Percentiles rank a stretch among this genome's conserved stretches.
Evolutionary conservation across 2,329 filamentous ascomycete genomes (phyloP).

Genomic region (Aspergillus versicolor): DNA sequence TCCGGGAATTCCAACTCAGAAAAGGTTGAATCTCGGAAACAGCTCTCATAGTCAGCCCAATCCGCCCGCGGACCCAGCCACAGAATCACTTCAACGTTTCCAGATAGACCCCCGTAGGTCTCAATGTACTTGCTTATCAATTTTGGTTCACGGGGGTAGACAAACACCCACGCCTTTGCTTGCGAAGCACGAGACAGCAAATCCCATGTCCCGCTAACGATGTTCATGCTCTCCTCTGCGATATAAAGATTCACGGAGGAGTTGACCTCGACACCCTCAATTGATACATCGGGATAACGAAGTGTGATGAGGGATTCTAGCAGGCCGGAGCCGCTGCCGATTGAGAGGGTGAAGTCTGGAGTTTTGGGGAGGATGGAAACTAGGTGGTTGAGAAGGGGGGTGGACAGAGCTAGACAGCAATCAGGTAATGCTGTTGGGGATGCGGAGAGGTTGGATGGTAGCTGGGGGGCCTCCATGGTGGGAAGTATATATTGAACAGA

Average conservation of each 20-base stretch:
- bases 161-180: constrained; percentile 52
- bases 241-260: constrained; percentile 48
- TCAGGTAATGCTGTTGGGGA: constrained; percentile 24
- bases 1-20: constrained; percentile 16
- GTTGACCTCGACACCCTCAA: constrained; percentile 52
- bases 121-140: constrained; percentile 48
- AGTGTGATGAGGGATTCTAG: constrained; percentile 47
- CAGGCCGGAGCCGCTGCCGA: constrained; percentile 54
- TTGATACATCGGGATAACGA: constrained; percentile 22
- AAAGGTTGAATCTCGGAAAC: constrained; percentile 24
- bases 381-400: constrained; percentile 20
- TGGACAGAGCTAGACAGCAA: constrained; percentile 31
- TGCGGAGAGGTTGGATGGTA: constrained; percentile 16
- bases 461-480: constrained; percentile 15
- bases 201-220: constrained; percentile 47
- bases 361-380: constrained; percentile 22
- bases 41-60: constrained; percentile 31
- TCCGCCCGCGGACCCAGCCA: constrained; percentile 33
- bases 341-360: constrained; percentile 40
- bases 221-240: constrained; percentile 39
- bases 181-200: constrained; percentile 42
- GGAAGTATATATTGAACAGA: not conserved
- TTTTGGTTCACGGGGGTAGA: constrained; percentile 52
- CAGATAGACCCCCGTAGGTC: constrained; percentile 10
- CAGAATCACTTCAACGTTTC: constrained; percentile 21